phyloP scores from a whole-genome alignment of 2,329 filamentous ascomycete genomes.

The Arthrobotrys iridis region DNA sequence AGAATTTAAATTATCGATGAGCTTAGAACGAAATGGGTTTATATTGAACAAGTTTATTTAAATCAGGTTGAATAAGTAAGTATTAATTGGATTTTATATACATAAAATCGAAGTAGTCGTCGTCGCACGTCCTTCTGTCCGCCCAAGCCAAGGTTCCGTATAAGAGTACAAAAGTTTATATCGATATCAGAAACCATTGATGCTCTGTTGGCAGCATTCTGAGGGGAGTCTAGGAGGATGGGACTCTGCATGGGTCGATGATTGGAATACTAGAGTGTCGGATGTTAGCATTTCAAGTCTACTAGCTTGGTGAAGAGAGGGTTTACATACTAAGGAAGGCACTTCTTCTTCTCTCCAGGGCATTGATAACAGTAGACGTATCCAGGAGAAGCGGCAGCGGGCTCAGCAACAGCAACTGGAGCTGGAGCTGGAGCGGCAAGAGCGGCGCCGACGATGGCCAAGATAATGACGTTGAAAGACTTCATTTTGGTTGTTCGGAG shows the following conservation, averaged over 20 bases:
- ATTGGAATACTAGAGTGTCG: conserved; percentile 15
- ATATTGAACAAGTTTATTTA: too few relatives aligned
- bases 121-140: too few relatives aligned
- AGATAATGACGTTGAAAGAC: conserved; percentile 8
- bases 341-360: conserved; percentile 8
- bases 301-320: neutral
- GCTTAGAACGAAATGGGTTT: too few relatives aligned
- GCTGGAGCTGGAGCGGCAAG: conserved; percentile 24
- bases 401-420: conserved; percentile 25
- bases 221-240: neutral
- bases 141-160: too few relatives aligned
- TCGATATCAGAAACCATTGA: too few relatives aligned
- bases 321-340: conserved; percentile 29
- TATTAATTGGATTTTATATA: too few relatives aligned
- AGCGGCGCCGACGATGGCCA: conserved; percentile 3
- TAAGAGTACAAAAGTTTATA: too few relatives aligned
- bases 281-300: neutral
- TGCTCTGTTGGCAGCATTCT: neutral
- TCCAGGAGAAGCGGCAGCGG: neutral
- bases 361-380: conserved; percentile 32
- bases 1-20: too few relatives aligned
- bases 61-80: too few relatives aligned
- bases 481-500: conserved; percentile 19
- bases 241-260: conserved; percentile 21
- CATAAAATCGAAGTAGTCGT: too few relatives aligned